Conservation (phyloP, 2,329 filamentous ascomycete genomes). For the Celoporthe dispersa region DNA sequence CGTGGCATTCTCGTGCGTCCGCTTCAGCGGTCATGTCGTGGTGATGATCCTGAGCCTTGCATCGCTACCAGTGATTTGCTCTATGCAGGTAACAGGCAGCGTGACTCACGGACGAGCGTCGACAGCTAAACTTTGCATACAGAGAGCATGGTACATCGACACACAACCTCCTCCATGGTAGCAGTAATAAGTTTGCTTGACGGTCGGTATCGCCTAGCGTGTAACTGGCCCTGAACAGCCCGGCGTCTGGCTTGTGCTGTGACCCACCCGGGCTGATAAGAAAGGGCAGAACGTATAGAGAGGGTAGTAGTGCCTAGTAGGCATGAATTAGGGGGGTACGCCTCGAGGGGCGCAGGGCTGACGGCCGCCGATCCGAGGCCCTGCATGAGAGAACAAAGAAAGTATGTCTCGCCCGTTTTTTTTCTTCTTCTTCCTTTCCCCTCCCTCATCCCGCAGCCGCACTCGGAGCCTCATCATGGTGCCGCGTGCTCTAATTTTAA, state of each 20-base stretch:
- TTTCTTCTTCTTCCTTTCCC: no score
- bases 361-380: background rate
- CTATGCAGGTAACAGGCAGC: background rate
- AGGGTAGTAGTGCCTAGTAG: no score
- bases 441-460: background rate
- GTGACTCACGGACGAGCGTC: no score
- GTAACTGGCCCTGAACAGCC: background rate
- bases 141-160: no score
- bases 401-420: no score
- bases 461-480: background rate
- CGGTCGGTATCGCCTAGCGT: background rate
- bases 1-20: background rate
- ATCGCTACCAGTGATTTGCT: background rate
- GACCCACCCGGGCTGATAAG: background rate
- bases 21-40: background rate
- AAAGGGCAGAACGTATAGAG: background rate
- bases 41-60: background rate
- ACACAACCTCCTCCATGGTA: background rate
- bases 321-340: no score
- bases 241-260: background rate
- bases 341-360: background rate
- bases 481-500: no score
- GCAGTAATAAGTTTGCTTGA: background rate
- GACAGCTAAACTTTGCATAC: no score
- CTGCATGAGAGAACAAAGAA: slow-evolving; percentile 2